Evolutionary conservation across 1,284 basidiomycete genomes (phyloP), one percentile per base, ranked within the genome.

Genomic region (Pulchroboletus neoregius): DNA sequence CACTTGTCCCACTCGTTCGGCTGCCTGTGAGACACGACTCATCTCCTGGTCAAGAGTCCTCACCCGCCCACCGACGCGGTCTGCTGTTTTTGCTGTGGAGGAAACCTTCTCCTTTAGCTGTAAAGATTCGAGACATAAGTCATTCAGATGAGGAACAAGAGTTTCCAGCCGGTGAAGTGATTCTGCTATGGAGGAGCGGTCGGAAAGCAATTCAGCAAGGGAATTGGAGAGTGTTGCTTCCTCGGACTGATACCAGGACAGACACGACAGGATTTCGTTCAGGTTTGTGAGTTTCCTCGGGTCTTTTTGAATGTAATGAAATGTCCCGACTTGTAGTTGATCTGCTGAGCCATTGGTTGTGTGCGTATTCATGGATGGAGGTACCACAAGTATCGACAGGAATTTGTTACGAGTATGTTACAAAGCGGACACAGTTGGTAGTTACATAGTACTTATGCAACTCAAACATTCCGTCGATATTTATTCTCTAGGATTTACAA

Each of bases 11-110:
- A 95, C 90, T 47, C 90, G 81, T 48, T 94, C 91, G 8, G 79
- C 80, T 9, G 92, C 88, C 58, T 90, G 88, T 35, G 86, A 80
- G 11, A 97, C 87, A 33, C 92, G 78, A 24, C 80, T 76, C 79
- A 95, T 92, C 70, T 97, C 91, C 60, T 93, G 87, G 61, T 98
- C 94, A 41, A 99, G 74, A 4, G 80, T 74, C 26, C 89, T 75
- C 7, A 99, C 94, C 40, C 87, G 86, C 23, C 90, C 88, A 6
- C 94, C 91, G 8, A 99, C 91, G 44, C 94, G 75, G 58, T 92
- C 84, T 18, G 94, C 94, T 2, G 91, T 95, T 51, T 82, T 75
- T 8, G 88, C 87, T 0, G 88, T 91, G 16, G 70, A 70, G 1
- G 76, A 76, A 9, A 92, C 84, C 43, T 77, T 83, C 6, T 64